Evolutionary conservation across 345 rosid genomes (phyloP).

Genomic region (Ceriops decandra): DNA sequence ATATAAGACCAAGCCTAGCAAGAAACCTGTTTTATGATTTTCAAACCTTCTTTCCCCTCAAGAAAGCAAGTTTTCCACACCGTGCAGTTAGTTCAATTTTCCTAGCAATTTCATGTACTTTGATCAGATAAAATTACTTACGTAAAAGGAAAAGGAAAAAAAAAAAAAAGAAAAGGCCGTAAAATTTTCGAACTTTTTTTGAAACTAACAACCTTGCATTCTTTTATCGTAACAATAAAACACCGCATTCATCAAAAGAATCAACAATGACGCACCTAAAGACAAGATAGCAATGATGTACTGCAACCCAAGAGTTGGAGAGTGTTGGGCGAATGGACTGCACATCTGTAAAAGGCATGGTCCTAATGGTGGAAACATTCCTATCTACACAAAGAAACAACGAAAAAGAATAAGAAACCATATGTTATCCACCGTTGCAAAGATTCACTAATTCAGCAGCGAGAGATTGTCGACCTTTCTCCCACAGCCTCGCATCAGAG

Average conservation of each 20-base stretch:
- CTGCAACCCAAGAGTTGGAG: constrained; percentile 96
- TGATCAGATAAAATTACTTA: background rate
- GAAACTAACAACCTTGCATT: too few species aligned
- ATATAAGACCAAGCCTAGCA: background rate
- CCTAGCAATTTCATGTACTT: background rate
- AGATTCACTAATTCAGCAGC: background rate
- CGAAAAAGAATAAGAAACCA: constrained; percentile 3
- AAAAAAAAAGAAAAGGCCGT: too few species aligned
- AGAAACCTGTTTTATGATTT: background rate
- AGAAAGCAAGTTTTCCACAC: background rate
- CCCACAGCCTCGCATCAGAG: constrained; percentile 57
- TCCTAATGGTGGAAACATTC: constrained; percentile 77
- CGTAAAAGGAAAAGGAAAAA: background rate
- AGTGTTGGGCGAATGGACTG: constrained; percentile 71
- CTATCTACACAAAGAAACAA: constrained; percentile 46
- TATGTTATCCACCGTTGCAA: background rate
- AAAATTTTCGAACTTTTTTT: background rate
- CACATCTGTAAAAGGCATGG: constrained; percentile 68
- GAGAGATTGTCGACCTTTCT: constrained; percentile 55
- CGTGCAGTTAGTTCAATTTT: too few species aligned
- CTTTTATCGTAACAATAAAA: background rate
- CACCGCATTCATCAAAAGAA: background rate
- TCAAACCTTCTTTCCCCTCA: constrained; percentile 1
- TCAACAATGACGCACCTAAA: constrained; percentile 50
- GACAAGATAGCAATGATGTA: constrained; percentile 79